Evolutionary conservation across 2,329 filamentous ascomycete genomes (phyloP).

Genomic region (Colletotrichum filicis): DNA sequence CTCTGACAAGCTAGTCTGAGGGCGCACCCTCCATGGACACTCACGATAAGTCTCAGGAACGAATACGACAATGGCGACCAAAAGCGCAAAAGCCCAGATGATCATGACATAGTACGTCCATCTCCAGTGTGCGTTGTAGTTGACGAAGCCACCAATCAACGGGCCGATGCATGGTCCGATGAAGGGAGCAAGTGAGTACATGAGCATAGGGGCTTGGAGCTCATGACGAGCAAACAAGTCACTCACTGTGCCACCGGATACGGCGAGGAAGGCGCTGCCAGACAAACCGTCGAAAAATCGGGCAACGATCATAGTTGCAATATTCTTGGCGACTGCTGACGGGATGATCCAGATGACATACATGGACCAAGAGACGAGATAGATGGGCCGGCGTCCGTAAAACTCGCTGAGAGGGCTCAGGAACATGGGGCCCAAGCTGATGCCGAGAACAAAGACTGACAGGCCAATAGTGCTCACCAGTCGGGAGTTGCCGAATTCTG

Average conservation of each 20-base stretch:
- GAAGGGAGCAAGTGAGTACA: constrained; percentile 77
- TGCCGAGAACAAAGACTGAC: constrained; percentile 84
- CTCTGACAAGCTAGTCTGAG: background rate
- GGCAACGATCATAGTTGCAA: constrained; percentile 80
- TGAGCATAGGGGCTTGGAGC: constrained; percentile 84
- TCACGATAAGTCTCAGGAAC: constrained; percentile 89
- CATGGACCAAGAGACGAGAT: constrained; percentile 77
- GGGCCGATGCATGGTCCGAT: constrained; percentile 70
- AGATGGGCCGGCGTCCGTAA: constrained; percentile 85
- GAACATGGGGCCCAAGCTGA: constrained; percentile 71
- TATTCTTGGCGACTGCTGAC: constrained; percentile 82
- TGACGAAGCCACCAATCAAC: constrained; percentile 82
- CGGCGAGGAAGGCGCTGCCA: constrained; percentile 75
- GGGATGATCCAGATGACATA: constrained; percentile 87
- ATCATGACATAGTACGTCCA: constrained; percentile 89
- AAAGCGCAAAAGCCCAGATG: constrained; percentile 79
- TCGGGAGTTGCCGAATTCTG: constrained; percentile 77
- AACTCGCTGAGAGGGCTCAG: constrained; percentile 77
- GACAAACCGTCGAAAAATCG: constrained; percentile 83
- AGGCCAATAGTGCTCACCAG: constrained; percentile 83
- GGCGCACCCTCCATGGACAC: constrained; percentile 40
- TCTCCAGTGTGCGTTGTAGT: constrained; percentile 77
- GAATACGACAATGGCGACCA: constrained; percentile 72
- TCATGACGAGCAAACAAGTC: constrained; percentile 78
- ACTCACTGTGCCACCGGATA: constrained; percentile 87